phyloP scores from a whole-genome alignment of 345 rosid species.

The Raphanus sativus region DNA sequence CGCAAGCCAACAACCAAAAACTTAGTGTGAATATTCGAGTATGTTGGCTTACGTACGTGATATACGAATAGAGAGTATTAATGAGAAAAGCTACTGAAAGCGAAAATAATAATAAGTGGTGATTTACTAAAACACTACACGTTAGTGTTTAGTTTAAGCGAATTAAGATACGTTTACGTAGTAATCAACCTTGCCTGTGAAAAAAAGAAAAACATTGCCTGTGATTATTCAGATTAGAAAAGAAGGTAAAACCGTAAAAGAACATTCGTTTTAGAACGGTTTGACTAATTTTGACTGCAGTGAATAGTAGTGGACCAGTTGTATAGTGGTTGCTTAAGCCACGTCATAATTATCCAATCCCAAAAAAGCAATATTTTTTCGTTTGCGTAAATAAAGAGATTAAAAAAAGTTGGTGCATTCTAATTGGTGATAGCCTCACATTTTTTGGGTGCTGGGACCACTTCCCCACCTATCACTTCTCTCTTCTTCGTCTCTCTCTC shows the following conservation, averaged over 20 bases:
- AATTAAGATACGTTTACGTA: conserved; percentile 6
- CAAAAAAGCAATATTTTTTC: background rate
- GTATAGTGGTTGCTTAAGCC: conserved; percentile 3
- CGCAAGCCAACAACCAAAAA: conserved; percentile 14
- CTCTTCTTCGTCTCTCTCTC: background rate
- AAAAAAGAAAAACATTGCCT: background rate
- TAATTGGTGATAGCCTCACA: conserved; percentile 31
- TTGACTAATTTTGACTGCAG: conserved; percentile 18
- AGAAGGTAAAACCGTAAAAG: background rate
- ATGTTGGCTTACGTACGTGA: background rate
- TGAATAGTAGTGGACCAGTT: background rate
- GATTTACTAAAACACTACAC: background rate
- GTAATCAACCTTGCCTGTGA: background rate
- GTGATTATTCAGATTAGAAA: background rate
- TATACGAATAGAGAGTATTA: background rate
- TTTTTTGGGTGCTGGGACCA: conserved; percentile 37
- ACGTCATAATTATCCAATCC: conserved; percentile 25
- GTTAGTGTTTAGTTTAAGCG: background rate
- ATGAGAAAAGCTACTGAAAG: background rate
- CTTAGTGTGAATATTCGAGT: conserved; percentile 9
- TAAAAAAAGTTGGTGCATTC: conserved; percentile 14
- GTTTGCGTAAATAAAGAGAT: conserved; percentile 8
- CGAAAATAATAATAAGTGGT: background rate
- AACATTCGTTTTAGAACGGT: conserved; percentile 5
- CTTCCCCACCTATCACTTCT: conserved; percentile 28